Conservation (phyloP, 306 rosid genomes). For the Herpetospermum pedunculosum region DNA sequence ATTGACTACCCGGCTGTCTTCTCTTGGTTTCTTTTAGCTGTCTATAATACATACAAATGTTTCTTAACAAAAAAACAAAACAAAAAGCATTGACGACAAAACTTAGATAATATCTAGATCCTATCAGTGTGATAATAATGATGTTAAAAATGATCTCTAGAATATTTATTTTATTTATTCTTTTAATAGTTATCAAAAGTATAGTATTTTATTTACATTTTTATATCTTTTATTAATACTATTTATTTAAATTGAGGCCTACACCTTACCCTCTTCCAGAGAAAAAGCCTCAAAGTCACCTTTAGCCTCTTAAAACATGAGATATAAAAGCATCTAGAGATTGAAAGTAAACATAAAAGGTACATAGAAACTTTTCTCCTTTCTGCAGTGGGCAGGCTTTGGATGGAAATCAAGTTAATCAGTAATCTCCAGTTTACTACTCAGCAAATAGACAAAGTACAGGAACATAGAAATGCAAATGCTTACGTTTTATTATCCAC, state of each 20-base stretch:
- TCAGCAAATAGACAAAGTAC: background rate
- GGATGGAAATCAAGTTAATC: constrained; percentile 7
- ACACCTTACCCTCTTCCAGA: background rate
- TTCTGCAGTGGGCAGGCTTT: background rate
- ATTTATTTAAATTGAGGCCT: background rate
- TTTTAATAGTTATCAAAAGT: background rate
- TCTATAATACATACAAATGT: too few relatives aligned
- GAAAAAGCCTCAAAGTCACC: background rate
- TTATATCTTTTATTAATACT: background rate
- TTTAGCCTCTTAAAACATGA: background rate
- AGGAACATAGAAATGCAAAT: constrained; percentile 9
- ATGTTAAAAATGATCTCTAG: background rate
- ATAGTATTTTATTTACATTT: background rate
- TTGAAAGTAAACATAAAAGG: background rate
- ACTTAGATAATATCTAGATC: background rate
- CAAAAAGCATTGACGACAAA: background rate
- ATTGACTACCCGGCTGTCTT: too few relatives aligned
- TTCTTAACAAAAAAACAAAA: too few relatives aligned
- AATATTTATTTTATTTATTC: background rate
- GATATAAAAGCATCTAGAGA: background rate
- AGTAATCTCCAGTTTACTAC: background rate
- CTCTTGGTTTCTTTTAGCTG: too few relatives aligned
- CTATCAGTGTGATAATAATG: background rate
- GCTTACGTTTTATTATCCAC: constrained; percentile 84
- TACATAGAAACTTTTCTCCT: background rate